These are phyloP conservation scores for Penicillium expansum DNA, from an alignment of 2,329 filamentous ascomycete species.

Conservation along the genomic window DNA sequence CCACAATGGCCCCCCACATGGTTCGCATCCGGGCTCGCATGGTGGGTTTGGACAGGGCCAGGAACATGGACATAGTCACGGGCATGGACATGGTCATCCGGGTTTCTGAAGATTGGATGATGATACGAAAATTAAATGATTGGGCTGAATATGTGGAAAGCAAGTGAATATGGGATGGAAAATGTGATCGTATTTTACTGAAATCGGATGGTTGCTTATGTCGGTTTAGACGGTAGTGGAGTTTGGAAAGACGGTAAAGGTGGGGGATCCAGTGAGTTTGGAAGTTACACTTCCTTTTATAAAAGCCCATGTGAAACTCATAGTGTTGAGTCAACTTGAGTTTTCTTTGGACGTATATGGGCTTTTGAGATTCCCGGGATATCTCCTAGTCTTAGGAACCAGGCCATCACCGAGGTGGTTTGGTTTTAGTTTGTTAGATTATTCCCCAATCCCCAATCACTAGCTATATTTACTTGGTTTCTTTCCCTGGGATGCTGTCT, in stretches of 20 bases:
- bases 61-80: neutral
- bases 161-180: neutral
- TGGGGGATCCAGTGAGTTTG: neutral
- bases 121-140: neutral
- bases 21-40: neutral
- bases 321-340: neutral
- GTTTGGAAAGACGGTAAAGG: neutral
- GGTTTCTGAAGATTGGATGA: neutral
- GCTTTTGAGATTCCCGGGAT: neutral
- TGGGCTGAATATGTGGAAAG: neutral
- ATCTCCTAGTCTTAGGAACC: neutral
- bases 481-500: neutral
- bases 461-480: neutral
- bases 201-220: neutral
- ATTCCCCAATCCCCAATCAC: no score
- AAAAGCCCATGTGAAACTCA: neutral
- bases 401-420: neutral
- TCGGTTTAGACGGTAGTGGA: neutral
- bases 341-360: neutral
- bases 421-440: no score
- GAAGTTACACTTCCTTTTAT: neutral
- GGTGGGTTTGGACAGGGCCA: neutral
- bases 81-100: neutral
- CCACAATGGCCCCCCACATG: neutral
- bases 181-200: neutral